phyloP scores from a whole-genome alignment of 768 basidiomycete genomes.

The Grammothele lineata region DNA sequence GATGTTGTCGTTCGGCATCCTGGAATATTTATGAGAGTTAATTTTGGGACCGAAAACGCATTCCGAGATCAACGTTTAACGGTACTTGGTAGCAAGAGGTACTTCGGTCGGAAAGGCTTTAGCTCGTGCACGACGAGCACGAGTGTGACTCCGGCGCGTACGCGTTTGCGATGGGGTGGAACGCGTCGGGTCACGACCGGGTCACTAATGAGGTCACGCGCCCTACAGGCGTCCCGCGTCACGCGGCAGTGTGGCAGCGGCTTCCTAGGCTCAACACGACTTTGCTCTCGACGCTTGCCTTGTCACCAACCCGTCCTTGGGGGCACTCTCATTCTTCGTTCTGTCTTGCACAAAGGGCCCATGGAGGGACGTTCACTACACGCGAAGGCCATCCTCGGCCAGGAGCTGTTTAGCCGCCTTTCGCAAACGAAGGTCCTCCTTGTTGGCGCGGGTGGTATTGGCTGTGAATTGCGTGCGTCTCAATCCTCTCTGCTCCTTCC shows the following conservation, averaged over 20 bases:
- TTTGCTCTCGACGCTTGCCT: not conserved
- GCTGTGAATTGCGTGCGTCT: constrained; percentile 85
- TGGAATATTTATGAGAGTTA: too few species aligned
- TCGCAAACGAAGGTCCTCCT: constrained; percentile 70
- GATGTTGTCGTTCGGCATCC: too few species aligned
- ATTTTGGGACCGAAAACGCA: too few species aligned
- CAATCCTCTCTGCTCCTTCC: not conserved
- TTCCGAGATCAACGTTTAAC: too few species aligned
- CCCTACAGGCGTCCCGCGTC: too few species aligned
- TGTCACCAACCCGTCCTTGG: not conserved
- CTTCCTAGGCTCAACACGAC: not conserved
- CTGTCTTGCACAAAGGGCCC: not conserved
- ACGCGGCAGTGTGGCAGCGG: not conserved
- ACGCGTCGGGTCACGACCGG: too few species aligned
- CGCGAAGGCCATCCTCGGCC: constrained; percentile 76
- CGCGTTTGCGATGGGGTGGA: too few species aligned
- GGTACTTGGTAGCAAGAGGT: too few species aligned
- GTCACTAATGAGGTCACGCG: too few species aligned
- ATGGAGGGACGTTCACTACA: constrained; percentile 44
- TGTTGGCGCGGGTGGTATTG: constrained; percentile 96
- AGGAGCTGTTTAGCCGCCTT: constrained; percentile 58
- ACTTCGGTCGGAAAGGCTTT: too few species aligned
- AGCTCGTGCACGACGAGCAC: too few species aligned
- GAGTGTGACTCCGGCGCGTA: too few species aligned
- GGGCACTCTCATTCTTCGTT: not conserved